These are phyloP conservation scores for Penstemon eatonii DNA, from an alignment of 257 asterid genomes.

Conservation along the genomic window DNA sequence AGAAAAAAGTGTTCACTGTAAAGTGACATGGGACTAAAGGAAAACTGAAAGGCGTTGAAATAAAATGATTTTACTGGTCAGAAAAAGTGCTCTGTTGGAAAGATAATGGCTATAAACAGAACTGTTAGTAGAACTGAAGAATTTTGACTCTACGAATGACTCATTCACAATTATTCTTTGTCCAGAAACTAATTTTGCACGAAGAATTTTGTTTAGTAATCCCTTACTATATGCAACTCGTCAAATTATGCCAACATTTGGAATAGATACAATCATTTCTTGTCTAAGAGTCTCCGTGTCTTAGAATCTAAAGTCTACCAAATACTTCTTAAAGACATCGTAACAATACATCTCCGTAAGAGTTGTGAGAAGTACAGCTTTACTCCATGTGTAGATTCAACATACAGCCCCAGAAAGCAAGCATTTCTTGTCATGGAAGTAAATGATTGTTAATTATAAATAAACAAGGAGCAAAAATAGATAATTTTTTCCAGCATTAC, in stretches of 20 bases:
- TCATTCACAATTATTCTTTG: neutral
- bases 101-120: too few relatives aligned
- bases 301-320: too few relatives aligned
- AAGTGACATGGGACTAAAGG: constrained; percentile 1
- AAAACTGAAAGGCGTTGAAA: neutral
- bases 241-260: too few relatives aligned
- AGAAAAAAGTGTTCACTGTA: constrained; percentile 13
- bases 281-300: too few relatives aligned
- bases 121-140: too few relatives aligned
- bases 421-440: constrained; percentile 13
- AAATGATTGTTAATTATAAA: neutral
- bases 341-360: neutral
- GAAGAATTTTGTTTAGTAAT: too few relatives aligned
- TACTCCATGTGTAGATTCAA: neutral
- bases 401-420: constrained; percentile 19
- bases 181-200: too few relatives aligned
- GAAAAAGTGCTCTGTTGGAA: too few relatives aligned
- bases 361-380: neutral
- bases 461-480: neutral
- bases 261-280: too few relatives aligned
- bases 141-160: neutral
- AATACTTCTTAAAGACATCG: too few relatives aligned
- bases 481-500: constrained; percentile 10
- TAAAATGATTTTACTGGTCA: too few relatives aligned
- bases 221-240: too few relatives aligned